phyloP scores from a whole-genome alignment of 768 basidiomycete genomes.

The Suillus spraguei region DNA sequence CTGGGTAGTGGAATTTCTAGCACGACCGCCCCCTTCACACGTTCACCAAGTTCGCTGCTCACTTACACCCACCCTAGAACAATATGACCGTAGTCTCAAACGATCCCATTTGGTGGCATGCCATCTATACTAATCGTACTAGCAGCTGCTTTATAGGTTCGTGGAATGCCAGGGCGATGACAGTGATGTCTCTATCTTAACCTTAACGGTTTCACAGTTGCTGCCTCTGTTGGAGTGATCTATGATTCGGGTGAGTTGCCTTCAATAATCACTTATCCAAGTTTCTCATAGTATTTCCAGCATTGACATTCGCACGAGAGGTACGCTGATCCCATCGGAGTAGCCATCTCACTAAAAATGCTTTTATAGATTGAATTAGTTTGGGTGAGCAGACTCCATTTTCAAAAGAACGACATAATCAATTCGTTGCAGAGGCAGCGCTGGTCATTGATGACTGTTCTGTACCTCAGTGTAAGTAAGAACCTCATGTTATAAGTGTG shows the following conservation, averaged over 20 bases:
- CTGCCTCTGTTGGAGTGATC: not conserved
- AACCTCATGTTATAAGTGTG: not conserved
- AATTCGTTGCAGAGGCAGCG: not conserved
- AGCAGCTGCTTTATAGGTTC: not conserved
- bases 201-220: not conserved
- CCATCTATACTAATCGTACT: not conserved
- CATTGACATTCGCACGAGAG: not conserved
- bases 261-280: not conserved
- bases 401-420: not conserved
- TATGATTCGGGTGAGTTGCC: not conserved
- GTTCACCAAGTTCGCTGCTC: not conserved
- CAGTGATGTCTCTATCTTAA: not conserved
- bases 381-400: not conserved
- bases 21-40: not conserved
- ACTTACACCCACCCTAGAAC: not conserved
- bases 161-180: not conserved
- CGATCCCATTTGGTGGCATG: not conserved
- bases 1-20: not conserved
- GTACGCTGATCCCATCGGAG: not conserved
- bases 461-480: conserved; percentile 1
- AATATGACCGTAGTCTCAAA: not conserved
- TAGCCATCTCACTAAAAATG: not conserved
- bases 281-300: not conserved
- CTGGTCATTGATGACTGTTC: not conserved
- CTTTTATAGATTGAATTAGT: not conserved